Evolutionary conservation across 352 stramenopile genomes (phyloP).

Genomic region (Globisporangium rhizosaccharum): DNA sequence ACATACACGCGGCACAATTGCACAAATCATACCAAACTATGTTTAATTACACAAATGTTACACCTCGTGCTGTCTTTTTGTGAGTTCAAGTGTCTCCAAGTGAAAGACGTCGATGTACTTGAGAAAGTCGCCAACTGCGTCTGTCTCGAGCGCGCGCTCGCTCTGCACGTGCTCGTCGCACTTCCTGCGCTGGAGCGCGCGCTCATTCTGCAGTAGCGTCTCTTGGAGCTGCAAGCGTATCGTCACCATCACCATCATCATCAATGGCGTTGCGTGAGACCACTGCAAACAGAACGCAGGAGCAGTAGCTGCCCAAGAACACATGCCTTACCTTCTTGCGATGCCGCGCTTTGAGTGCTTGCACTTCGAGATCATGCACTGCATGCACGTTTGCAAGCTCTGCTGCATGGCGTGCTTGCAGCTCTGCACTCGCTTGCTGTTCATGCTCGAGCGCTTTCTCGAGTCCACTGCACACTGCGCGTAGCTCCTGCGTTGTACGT

Average conservation of each 20-base stretch:
- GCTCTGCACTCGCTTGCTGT: constrained; percentile 21
- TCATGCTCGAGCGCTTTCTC: constrained; percentile 38
- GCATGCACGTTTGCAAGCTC: constrained; percentile 41
- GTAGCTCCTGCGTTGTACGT: constrained; percentile 30
- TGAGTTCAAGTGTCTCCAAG: constrained; percentile 37
- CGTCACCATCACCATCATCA: background rate
- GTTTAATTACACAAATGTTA: no score
- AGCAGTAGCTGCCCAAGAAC: background rate
- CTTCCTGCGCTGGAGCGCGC: constrained; percentile 26
- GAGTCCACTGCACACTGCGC: constrained; percentile 27
- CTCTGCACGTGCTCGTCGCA: constrained; percentile 20
- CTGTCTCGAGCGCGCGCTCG: constrained; percentile 20
- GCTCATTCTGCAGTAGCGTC: constrained; percentile 38
- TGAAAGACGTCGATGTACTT: constrained; percentile 70
- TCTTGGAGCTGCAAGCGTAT: constrained; percentile 16
- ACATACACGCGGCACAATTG: no score
- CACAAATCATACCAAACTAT: no score
- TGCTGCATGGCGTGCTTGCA: constrained; percentile 29
- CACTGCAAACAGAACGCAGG: background rate
- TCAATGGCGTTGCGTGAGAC: background rate
- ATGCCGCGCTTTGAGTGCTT: constrained; percentile 37
- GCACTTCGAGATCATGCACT: constrained; percentile 44
- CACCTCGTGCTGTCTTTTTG: constrained; percentile 1
- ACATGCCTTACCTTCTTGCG: constrained; percentile 33
- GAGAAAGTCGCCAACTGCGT: constrained; percentile 47